Evolutionary conservation across 306 rosid genomes (phyloP).

Genomic region (Pyrus betulifolia): DNA sequence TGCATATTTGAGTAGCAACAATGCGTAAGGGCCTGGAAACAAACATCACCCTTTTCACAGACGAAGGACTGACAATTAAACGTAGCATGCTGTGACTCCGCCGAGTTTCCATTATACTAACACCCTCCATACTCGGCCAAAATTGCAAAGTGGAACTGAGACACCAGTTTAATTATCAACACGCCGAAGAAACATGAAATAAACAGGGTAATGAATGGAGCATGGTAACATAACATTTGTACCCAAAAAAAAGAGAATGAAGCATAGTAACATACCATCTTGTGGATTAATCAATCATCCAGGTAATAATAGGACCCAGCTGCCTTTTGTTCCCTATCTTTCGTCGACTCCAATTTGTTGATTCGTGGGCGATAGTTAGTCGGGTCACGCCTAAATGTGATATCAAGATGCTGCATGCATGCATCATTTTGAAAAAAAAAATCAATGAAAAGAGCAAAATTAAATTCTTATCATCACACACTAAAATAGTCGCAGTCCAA

Average conservation of each 20-base stretch:
- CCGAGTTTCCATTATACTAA: neutral
- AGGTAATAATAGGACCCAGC: constrained; percentile 96
- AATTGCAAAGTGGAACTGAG: constrained; percentile 19
- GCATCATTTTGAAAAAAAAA: neutral
- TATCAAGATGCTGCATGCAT: constrained; percentile 70
- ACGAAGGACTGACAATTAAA: neutral
- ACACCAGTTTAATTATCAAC: neutral
- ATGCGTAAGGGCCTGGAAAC: constrained; percentile 15
- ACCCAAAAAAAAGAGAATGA: neutral
- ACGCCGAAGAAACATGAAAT: neutral
- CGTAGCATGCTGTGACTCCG: neutral
- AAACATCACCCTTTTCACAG: constrained; percentile 13
- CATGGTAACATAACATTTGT: neutral
- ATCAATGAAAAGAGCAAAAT: neutral
- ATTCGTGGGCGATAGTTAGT: constrained; percentile 90
- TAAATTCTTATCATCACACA: neutral
- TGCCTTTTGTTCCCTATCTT: constrained; percentile 82
- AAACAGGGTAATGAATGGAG: constrained; percentile 5
- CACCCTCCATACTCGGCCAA: neutral
- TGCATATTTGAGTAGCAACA: constrained; percentile 24
- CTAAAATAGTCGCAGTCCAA: neutral
- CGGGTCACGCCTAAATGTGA: constrained; percentile 94
- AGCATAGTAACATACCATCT: neutral
- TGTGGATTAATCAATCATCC: constrained; percentile 47
- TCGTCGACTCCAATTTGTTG: constrained; percentile 80